These are phyloP conservation scores for Sphagnum fallax DNA, from an alignment of 228 moss, liverwort and hornwort species.

Conservation along the genomic window DNA sequence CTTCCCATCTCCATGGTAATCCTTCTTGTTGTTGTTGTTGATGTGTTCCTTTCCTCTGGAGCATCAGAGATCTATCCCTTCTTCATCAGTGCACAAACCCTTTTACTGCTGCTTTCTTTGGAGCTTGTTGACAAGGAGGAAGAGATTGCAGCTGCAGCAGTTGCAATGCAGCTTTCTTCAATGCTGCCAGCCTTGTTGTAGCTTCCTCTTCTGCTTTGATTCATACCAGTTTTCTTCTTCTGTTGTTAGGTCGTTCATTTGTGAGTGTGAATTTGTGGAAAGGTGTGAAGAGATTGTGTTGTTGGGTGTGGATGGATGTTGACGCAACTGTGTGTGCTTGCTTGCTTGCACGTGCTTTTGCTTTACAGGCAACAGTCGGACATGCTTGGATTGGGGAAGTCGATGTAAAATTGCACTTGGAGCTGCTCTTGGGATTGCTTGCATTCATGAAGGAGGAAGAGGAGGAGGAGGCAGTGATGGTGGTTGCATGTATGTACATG, in stretches of 20 bases:
- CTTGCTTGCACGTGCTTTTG: conserved; percentile 20
- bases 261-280: neutral
- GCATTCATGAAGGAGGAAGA: neutral
- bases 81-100: conserved; percentile 25
- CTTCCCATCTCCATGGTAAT: conserved; percentile 17
- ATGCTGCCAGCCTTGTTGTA: conserved; percentile 41
- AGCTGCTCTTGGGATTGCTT: neutral
- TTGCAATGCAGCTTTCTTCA: conserved; percentile 14
- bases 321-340: conserved; percentile 37
- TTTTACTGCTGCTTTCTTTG: conserved; percentile 35
- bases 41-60: neutral
- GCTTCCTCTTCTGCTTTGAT: conserved; percentile 14
- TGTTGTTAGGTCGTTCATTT: neutral
- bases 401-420: neutral
- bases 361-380: neutral
- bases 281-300: neutral
- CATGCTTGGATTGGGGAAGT: neutral
- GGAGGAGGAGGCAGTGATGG: conserved; percentile 10
- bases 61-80: conserved; percentile 27
- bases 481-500: conserved; percentile 63
- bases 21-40: too few species aligned
- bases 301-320: conserved; percentile 31
- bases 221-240: conserved; percentile 12
- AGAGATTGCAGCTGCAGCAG: conserved; percentile 11
- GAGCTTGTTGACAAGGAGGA: conserved; percentile 48